These are phyloP conservation scores for Ananas comosus DNA, from an alignment of 176 grass and related monocot genomes.

Conservation along the genomic window DNA sequence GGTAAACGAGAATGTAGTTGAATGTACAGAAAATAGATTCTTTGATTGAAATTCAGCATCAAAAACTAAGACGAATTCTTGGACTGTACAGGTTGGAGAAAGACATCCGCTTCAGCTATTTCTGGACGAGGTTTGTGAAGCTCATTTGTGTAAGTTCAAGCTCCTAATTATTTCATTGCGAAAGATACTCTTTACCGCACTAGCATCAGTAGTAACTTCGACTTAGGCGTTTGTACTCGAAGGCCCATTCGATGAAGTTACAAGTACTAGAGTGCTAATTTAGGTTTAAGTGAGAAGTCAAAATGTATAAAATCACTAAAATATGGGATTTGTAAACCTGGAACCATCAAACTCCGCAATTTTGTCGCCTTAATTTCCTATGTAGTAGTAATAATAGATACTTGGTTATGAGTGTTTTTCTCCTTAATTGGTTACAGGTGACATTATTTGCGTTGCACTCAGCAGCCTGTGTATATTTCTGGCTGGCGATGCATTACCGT, in stretches of 20 bases:
- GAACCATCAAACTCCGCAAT: too few species aligned
- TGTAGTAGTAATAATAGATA: too few species aligned
- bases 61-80: background rate
- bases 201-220: too few species aligned
- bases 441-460: constrained; percentile 44
- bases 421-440: constrained; percentile 14
- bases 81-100: constrained; percentile 43
- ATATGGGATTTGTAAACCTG: too few species aligned
- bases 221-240: too few species aligned
- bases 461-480: constrained; percentile 36
- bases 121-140: constrained; percentile 44
- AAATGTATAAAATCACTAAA: too few species aligned
- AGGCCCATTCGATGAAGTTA: too few species aligned
- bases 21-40: too few species aligned
- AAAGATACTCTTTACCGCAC: background rate
- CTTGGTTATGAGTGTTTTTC: background rate
- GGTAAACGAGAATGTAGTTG: too few species aligned
- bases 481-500: constrained; percentile 35
- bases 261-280: too few species aligned
- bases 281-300: too few species aligned
- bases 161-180: background rate
- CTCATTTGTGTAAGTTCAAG: constrained; percentile 34
- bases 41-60: background rate
- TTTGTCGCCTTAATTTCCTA: too few species aligned
- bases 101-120: constrained; percentile 45